Conservation (phyloP, 345 rosid species). For the thale cress (Arabidopsis thaliana) region TAIR10.1 NC_003075.7:12891501-12892000, state of each 20-base stretch:
- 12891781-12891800: constrained; percentile 85
- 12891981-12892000: constrained; percentile 12
- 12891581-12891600: constrained; percentile 31
- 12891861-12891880: not conserved
- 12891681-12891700: constrained; percentile 37
- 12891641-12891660: constrained; percentile 30
- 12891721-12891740: constrained; percentile 67
- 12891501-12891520: constrained; percentile 62
- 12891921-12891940: constrained; percentile 99
- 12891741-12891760: constrained; percentile 79
- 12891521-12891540: constrained; percentile 45
- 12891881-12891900: constrained; percentile 26
- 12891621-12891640: constrained; percentile 15
- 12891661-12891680: constrained; percentile 30
- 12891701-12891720: constrained; percentile 57
- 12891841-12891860: constrained; percentile 17
- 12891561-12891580: constrained; percentile 38
- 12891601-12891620: constrained; percentile 25
- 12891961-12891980: constrained; percentile 56
- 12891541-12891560: constrained; percentile 36
- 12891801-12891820: constrained; percentile 97
- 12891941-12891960: constrained; percentile 70
- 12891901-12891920: constrained; percentile 44
- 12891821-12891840: constrained; percentile 64
- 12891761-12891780: constrained; percentile 81